A percentile compares a stretch with the other conserved stretches of the same genome.
These are phyloP conservation scores for Cercospora brassicicola DNA, from an alignment of 2,329 filamentous ascomycete species.

Conservation along the genomic window DNA sequence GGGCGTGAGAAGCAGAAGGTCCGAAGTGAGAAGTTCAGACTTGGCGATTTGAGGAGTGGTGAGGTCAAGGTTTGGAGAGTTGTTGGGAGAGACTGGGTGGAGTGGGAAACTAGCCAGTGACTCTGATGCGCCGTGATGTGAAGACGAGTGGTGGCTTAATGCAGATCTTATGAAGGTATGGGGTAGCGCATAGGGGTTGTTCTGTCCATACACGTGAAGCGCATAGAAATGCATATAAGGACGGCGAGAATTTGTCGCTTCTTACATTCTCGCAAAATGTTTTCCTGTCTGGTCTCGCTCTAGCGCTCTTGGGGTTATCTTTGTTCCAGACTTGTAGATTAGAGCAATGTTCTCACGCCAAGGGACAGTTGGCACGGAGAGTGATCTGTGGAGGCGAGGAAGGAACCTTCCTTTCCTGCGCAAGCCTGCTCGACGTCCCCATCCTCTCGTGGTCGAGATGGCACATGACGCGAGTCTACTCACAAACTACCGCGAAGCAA, in stretches of 20 bases:
- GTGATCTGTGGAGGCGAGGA: not conserved
- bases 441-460: not conserved
- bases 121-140: not conserved
- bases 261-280: not conserved
- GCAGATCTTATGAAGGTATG: conserved; percentile 4
- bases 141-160: conserved; percentile 1
- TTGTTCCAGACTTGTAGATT: not conserved
- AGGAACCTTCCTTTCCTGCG: not conserved
- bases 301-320: not conserved
- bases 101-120: conserved; percentile 63
- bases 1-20: conserved; percentile 84
- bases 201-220: conserved; percentile 2
- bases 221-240: conserved; percentile 12
- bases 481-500: not conserved
- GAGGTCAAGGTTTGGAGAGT: conserved; percentile 98
- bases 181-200: not conserved
- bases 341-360: not conserved
- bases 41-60: conserved; percentile 86
- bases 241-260: not conserved
- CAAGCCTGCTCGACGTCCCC: not conserved
- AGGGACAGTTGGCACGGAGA: not conserved
- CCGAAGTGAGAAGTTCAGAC: conserved; percentile 88
- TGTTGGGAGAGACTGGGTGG: conserved; percentile 88
- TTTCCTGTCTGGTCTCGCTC: not conserved
- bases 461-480: not conserved